Evolutionary conservation across 139 green algal species (phyloP).

Genomic region (Yamagishiella unicocca): DNA sequence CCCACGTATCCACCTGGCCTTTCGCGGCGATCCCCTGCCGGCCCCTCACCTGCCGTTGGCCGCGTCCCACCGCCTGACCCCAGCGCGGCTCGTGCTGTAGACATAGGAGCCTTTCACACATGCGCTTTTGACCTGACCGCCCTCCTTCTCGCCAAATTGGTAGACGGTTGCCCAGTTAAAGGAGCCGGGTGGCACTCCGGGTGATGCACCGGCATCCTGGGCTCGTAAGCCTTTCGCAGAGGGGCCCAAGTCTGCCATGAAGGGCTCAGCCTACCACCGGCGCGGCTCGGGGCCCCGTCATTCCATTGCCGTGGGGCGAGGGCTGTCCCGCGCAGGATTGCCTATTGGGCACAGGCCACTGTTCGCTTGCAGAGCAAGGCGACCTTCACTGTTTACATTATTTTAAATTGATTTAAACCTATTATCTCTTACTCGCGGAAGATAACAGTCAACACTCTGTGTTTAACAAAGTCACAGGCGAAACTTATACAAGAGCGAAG

Average conservation of each 20-base stretch:
- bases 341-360: too few species aligned
- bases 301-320: too few species aligned
- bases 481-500: too few species aligned
- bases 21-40: neutral
- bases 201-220: neutral
- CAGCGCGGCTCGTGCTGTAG: constrained; percentile 48
- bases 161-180: constrained; percentile 54
- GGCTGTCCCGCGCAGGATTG: too few species aligned
- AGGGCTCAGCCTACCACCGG: neutral
- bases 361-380: too few species aligned
- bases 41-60: constrained; percentile 37
- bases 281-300: neutral
- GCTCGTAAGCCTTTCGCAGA: constrained; percentile 3
- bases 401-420: too few species aligned
- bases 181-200: constrained; percentile 35
- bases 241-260: constrained; percentile 8
- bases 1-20: neutral
- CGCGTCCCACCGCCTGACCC: constrained; percentile 47
- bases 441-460: too few species aligned
- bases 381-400: too few species aligned
- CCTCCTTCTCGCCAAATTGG: constrained; percentile 54
- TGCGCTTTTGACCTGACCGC: constrained; percentile 44
- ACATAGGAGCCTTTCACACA: constrained; percentile 12
- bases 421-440: too few species aligned
- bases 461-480: too few species aligned